Base-by-base conservation (phyloP, 352 stramenopile species). In the Stramenopiles sp. region DNA sequence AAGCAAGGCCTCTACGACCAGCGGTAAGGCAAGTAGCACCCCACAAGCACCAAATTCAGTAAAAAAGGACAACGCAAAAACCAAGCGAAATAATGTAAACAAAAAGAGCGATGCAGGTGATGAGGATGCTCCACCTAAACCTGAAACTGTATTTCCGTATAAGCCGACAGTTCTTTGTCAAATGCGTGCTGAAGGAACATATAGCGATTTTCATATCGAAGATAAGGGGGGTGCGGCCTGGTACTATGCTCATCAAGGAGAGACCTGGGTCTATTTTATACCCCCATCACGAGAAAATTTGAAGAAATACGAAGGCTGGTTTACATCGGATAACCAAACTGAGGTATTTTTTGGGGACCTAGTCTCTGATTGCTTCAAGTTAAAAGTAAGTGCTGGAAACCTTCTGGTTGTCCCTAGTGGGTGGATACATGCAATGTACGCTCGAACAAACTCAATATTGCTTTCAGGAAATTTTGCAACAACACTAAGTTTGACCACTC, bases 281-380 rank as follows among this genome's bases (percentile, higher is more conserved):
- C 85, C 89, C 7, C 89, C 90, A 27, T 88, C 87, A 0, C 27
- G 32, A 0, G 75, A 81, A 25, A 88, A 90, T 83, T 80, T 90
- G 0, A 84, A 88, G 0, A 82, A 83, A 0, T 93, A 91, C 78
- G 85, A 86, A 30, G 81, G 89, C 31, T 94, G 90, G 90, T 87
- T 86, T 80, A 80, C 71, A 0, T 76, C 84, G n/a, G 7, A 82
- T 32, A 86, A 88, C 14, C 85, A 80, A 0, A 80, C 84, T 0
- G 84, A 84, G 7, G 81, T 87, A 29, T 92, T 93, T 83, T 85
- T 94, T 31, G 86, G 84, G 0, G 88, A 93, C 67, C 86, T 84
- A 39, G 86, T 91, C 44, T 87, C 91, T 55, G 87, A 89, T 7
- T 94, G 90, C 83, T 91, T 89, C 83, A 91, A 91, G 78, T 89